A percentile compares a stretch with the other conserved stretches of the same genome.
These are phyloP conservation scores for Debaryomyces subglobosus DNA, from an alignment of 1,139 yeast genomes.

Conservation along the genomic window DNA sequence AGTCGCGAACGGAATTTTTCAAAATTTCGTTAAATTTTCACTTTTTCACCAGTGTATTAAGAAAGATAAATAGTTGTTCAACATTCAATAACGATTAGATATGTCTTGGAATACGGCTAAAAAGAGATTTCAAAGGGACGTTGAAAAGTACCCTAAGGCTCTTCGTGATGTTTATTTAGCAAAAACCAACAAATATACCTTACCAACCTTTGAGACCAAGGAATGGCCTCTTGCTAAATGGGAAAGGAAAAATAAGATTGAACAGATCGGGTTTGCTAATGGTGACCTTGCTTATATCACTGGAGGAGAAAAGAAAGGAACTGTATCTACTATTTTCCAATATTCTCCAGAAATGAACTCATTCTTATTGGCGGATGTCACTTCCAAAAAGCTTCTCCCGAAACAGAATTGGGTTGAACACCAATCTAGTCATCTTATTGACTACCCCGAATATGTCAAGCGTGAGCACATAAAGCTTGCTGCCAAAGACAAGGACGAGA, in stretches of 20 bases:
- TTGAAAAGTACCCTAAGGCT: slow-evolving; percentile 35
- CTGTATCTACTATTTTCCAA: slow-evolving; percentile 55
- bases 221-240: slow-evolving; percentile 28
- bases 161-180: slow-evolving; percentile 32
- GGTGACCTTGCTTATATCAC: slow-evolving; percentile 56
- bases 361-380: slow-evolving; percentile 39
- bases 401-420: slow-evolving; percentile 73
- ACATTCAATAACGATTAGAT: background rate
- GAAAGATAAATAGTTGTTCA: slow-evolving; percentile 7
- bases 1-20: background rate
- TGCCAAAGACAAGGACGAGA: slow-evolving; percentile 68
- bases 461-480: slow-evolving; percentile 57
- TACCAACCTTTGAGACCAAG: slow-evolving; percentile 40
- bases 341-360: slow-evolving; percentile 37
- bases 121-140: slow-evolving; percentile 42
- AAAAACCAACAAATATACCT: slow-evolving; percentile 29
- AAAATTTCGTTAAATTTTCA: slow-evolving; percentile 8
- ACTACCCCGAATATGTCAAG: slow-evolving; percentile 62
- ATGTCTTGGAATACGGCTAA: slow-evolving; percentile 45
- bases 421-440: slow-evolving; percentile 71
- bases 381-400: slow-evolving; percentile 51
- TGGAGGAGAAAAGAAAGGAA: slow-evolving; percentile 72
- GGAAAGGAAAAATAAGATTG: slow-evolving; percentile 31
- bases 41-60: slow-evolving; percentile 3
- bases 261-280: slow-evolving; percentile 39